phyloP scores from a whole-genome alignment of 805 yeast genomes.

The Clavispora vitiphila region DNA sequence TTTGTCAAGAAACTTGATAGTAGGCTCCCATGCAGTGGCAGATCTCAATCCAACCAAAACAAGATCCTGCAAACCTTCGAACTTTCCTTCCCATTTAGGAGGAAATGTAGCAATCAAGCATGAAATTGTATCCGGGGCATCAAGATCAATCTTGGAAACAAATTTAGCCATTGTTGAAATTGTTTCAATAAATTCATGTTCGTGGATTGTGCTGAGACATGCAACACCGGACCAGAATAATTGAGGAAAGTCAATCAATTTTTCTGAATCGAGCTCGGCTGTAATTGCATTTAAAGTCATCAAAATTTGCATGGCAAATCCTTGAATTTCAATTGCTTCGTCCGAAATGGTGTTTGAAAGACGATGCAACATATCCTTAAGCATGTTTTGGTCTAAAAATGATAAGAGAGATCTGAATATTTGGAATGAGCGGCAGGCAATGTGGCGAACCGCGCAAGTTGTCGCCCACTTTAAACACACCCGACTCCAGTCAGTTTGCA shows the following conservation, averaged over 20 bases:
- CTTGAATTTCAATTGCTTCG: constrained; percentile 83
- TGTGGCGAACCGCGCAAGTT: constrained; percentile 92
- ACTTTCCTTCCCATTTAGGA: constrained; percentile 90
- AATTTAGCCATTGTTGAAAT: constrained; percentile 77
- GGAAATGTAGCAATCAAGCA: constrained; percentile 86
- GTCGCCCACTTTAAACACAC: constrained; percentile 92
- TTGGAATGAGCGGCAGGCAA: constrained; percentile 96
- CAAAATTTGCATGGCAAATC: constrained; percentile 93
- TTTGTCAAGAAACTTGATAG: constrained; percentile 68
- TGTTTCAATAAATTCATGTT: constrained; percentile 87
- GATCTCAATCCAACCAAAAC: constrained; percentile 83
- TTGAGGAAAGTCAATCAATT: constrained; percentile 84
- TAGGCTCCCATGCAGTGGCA: constrained; percentile 69
- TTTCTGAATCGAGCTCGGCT: constrained; percentile 74
- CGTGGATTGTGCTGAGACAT: constrained; percentile 82
- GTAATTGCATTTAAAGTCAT: constrained; percentile 94
- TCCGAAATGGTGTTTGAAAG: constrained; percentile 91
- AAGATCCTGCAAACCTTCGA: constrained; percentile 79
- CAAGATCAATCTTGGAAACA: constrained; percentile 79
- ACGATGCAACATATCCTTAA: constrained; percentile 90
- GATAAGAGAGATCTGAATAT: constrained; percentile 80
- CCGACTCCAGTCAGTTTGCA: constrained; percentile 82
- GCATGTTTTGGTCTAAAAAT: constrained; percentile 79
- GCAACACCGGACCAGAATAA: constrained; percentile 95
- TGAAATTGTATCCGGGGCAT: constrained; percentile 78